A percentile compares a stretch with the other conserved stretches of the same genome.
Conservation (phyloP, 345 rosid species). For the Brassica incana region DNA sequence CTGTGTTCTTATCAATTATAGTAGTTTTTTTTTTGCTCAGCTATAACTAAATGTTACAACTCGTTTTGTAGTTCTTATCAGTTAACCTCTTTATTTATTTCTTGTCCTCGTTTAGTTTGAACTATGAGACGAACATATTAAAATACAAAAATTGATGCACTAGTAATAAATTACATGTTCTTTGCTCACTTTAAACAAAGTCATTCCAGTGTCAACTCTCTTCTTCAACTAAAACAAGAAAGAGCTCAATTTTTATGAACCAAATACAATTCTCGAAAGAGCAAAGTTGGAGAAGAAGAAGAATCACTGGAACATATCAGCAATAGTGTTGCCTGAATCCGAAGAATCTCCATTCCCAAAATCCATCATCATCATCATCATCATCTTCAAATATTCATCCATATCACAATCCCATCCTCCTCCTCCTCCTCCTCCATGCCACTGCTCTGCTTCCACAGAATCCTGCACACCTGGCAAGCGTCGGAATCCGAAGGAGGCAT, state of each 20-base stretch:
- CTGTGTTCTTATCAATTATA: neutral
- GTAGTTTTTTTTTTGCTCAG: neutral
- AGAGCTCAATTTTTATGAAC: neutral
- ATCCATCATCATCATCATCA: too few species aligned
- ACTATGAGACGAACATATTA: too few species aligned
- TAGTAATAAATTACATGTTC: constrained; percentile 14
- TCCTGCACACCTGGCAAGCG: constrained; percentile 63
- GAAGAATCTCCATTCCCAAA: constrained; percentile 54
- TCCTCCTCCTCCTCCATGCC: constrained; percentile 11
- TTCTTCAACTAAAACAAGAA: constrained; percentile 30
- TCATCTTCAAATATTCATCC: constrained; percentile 53
- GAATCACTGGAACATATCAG: constrained; percentile 37
- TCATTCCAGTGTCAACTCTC: neutral
- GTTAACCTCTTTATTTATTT: neutral
- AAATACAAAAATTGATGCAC: neutral
- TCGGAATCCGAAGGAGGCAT: constrained; percentile 45
- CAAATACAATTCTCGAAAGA: neutral
- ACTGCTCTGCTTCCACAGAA: constrained; percentile 39
- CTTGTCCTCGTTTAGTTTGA: too few species aligned
- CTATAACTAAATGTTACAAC: neutral
- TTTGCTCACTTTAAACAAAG: constrained; percentile 12
- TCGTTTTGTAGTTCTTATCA: neutral
- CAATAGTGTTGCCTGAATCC: constrained; percentile 50
- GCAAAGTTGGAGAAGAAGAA: neutral
- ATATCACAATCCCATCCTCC: constrained; percentile 34